These are phyloP conservation scores for Didymella arachidicola DNA, from an alignment of 2,329 filamentous ascomycete genomes.

Conservation along the genomic window DNA sequence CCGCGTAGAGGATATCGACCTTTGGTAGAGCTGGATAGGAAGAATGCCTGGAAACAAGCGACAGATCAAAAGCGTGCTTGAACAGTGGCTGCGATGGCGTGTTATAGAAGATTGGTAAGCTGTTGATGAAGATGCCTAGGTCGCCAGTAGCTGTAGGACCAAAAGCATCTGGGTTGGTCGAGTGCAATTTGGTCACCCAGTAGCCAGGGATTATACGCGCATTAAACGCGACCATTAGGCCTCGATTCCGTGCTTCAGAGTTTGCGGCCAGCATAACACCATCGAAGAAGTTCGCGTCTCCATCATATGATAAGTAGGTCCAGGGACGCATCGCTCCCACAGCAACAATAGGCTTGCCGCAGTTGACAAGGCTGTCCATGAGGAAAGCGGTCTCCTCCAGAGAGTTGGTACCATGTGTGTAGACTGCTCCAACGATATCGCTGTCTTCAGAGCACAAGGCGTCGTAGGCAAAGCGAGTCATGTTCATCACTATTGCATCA, in stretches of 20 bases:
- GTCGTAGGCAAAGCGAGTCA: constrained; percentile 36
- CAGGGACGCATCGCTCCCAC: constrained; percentile 39
- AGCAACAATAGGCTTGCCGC: constrained; percentile 39
- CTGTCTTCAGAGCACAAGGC: constrained; percentile 36
- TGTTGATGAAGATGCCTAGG: constrained; percentile 39
- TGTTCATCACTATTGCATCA: constrained; percentile 43
- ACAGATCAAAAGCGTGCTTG: constrained; percentile 35
- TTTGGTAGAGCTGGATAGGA: constrained; percentile 36
- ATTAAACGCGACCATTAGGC: constrained; percentile 42
- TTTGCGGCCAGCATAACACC: constrained; percentile 36
- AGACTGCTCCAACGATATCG: constrained; percentile 40
- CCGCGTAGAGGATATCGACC: constrained; percentile 43
- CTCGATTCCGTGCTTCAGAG: constrained; percentile 31
- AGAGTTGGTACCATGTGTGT: constrained; percentile 42
- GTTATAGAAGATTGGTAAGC: constrained; percentile 37
- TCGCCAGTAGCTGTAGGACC: constrained; percentile 34
- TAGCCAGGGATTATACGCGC: constrained; percentile 38
- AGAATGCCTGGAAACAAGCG: constrained; percentile 20
- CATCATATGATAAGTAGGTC: constrained; percentile 37
- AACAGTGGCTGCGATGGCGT: constrained; percentile 32
- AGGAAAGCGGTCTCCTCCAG: constrained; percentile 43
- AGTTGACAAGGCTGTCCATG: constrained; percentile 38
- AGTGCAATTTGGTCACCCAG: constrained; percentile 34
- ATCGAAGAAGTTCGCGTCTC: constrained; percentile 42
- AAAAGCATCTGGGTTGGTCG: constrained; percentile 40